Evolutionary conservation across 495 filamentous ascomycete genomes (phyloP), one percentile per base, ranked within the genome.

Genomic region (Aspergillus steynii): DNA sequence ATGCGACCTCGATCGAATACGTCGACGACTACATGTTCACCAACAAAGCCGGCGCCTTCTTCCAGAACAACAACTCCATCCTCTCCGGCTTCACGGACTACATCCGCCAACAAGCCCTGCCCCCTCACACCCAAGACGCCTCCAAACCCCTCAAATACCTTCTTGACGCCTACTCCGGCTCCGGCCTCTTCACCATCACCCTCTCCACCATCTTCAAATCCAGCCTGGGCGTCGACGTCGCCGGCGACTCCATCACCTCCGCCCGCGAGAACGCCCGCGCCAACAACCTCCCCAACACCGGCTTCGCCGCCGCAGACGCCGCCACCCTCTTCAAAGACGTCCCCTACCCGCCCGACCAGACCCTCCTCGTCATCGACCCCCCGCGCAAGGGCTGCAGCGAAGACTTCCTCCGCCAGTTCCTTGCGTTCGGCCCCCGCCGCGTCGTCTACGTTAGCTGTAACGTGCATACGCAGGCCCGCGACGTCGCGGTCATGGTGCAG

Each of bases 11-110:
- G 3, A 89, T 88, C 47, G 95, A 99, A 71, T 96, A 96, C 72
- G 80, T 99, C 57, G 91, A 91, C 67, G 71, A 87, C 72, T 96
- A 88, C 78, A 75, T 87, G 71, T 96, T 99, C 81, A 84, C 83
- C 69, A 97, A 94, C 81, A 90, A 88, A 32, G 95, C 95, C 25
- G 92, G 92, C 46, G 80, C 89, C 49, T 99, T 99, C 83, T 99
- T 99, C 85, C 95, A 99, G 70, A 99, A 99, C 80, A 99, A 99
- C 83, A 99, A 99, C 78, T 96, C 92, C 52, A 97, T 99, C 76
- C 87, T 99, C n/a, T 84, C 90, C 47, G 74, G 73, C 10, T 97
- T 99, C 77, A 97, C 93, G 12, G 83, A 86, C 61, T 97, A 94
- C 80, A 91, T 99, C 77, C 92, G 95, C 54, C 79, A 88, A 51